These are phyloP conservation scores for Hanseniaspora lachancei DNA, from an alignment of 805 yeast genomes.

Conservation along the genomic window DNA sequence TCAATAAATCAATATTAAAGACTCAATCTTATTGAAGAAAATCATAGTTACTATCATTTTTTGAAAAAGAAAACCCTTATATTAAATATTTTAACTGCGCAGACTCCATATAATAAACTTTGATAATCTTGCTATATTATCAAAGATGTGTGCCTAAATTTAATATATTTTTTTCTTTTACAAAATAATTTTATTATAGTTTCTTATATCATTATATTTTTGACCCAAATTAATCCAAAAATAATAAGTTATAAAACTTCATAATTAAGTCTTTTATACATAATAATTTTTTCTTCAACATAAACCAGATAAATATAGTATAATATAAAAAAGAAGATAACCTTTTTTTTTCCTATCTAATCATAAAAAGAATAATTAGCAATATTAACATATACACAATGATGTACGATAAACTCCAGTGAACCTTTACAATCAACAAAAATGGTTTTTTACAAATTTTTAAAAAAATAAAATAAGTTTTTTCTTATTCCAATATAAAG, in stretches of 20 bases:
- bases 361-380: neutral
- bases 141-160: conserved; percentile 13
- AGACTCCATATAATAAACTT: conserved; percentile 1
- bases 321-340: neutral
- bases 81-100: neutral
- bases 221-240: neutral
- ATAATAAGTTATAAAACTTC: neutral
- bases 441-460: neutral
- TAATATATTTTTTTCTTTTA: neutral
- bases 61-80: too few relatives aligned
- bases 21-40: neutral
- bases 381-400: neutral
- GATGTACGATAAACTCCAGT: conserved; percentile 10
- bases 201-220: neutral
- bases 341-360: neutral
- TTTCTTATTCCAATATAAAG: neutral
- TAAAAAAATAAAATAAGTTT: too few relatives aligned
- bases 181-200: neutral
- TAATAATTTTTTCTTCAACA: neutral
- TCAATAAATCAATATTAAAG: neutral
- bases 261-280: neutral
- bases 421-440: neutral
- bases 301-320: neutral
- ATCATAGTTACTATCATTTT: neutral
- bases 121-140: conserved; percentile 2